These are phyloP conservation scores for Ilex asprella DNA, from an alignment of 257 asterid genomes.

Conservation along the genomic window DNA sequence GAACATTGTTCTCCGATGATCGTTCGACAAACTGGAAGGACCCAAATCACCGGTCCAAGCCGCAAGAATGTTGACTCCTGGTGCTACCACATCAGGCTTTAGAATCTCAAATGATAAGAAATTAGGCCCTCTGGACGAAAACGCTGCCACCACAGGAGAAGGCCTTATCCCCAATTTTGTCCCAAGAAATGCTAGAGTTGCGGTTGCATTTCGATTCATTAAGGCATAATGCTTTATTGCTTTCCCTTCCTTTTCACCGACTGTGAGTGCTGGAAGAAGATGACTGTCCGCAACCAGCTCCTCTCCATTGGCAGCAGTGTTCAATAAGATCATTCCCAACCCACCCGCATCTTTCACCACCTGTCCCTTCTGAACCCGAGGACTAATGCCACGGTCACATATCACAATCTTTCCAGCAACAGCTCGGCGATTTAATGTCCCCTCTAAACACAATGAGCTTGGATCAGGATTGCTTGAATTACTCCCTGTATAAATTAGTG, in stretches of 20 bases:
- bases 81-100: conserved; percentile 83
- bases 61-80: conserved; percentile 91
- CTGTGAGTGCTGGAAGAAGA: conserved; percentile 79
- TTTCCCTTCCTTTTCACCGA: conserved; percentile 61
- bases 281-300: conserved; percentile 86
- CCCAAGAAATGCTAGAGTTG: conserved; percentile 62
- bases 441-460: conserved; percentile 82
- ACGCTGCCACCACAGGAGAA: conserved; percentile 90
- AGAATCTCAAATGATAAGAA: conserved; percentile 62
- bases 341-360: conserved; percentile 93
- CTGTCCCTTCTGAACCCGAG: conserved; percentile 85
- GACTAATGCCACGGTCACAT: conserved; percentile 85
- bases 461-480: conserved; percentile 61
- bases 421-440: conserved; percentile 46
- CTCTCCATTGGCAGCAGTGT: conserved; percentile 76
- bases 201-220: conserved; percentile 30
- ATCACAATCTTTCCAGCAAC: conserved; percentile 81
- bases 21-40: conserved; percentile 72
- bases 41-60: conserved; percentile 82
- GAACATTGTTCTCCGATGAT: conserved; percentile 61
- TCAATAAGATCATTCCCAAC: conserved; percentile 70
- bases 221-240: conserved; percentile 49
- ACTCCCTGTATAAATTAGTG: conserved; percentile 58
- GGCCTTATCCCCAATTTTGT: conserved; percentile 60
- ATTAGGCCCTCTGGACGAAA: conserved; percentile 89